Evolutionary conservation across 129 eudicot species (phyloP), one percentile per base, ranked within the genome.

Genomic region (Pulicaria dysenterica): DNA sequence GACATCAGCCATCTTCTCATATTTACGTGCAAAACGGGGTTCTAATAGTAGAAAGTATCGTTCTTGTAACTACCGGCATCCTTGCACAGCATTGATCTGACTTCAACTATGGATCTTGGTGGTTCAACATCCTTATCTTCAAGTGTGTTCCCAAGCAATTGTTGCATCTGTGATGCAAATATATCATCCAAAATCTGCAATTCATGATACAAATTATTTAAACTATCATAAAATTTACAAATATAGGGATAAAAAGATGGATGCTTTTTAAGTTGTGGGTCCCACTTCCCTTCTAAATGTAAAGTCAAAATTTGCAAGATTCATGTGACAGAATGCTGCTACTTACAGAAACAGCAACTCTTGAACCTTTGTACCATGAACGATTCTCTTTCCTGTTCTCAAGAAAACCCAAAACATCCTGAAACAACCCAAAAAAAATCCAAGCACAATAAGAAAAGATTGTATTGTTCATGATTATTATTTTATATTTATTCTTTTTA

Each of bases 271-370:
- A 19, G 34, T 55, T 16, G 41, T 44, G 70, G 53, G 55, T 5
- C 70, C 37, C 37, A 64, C 5, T 63, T 8, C 31, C 4, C 36
- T n/a, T n/a, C n/a, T n/a, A n/a, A n/a, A 17, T 6, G 10, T 24
- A 8, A 57, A 31, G 45, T 45, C 57, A 39, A 44, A 42, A 65
- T 43, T 9, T 42, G 41, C 54, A 71, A 45, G 48, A 49, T 14
- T 44, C 58, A 60, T 0, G 16, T 51, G 24, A 58, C 50, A 42
- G 19, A 49, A 42, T 8, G 73, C 31, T 8, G 73, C 31, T 19
- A 86, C 93, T 87, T 85, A 90, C 96, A 79, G 95, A 87, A 57
- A 90, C 89, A 5, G 96, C 95, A 74, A 85, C 80, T 50, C 82
- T 73, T 13, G 90, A 87, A 74, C 91, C 95, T 65, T 90, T 90